Conservation (phyloP, 1,284 basidiomycete genomes). For the Trichosporon inkin region DNA sequence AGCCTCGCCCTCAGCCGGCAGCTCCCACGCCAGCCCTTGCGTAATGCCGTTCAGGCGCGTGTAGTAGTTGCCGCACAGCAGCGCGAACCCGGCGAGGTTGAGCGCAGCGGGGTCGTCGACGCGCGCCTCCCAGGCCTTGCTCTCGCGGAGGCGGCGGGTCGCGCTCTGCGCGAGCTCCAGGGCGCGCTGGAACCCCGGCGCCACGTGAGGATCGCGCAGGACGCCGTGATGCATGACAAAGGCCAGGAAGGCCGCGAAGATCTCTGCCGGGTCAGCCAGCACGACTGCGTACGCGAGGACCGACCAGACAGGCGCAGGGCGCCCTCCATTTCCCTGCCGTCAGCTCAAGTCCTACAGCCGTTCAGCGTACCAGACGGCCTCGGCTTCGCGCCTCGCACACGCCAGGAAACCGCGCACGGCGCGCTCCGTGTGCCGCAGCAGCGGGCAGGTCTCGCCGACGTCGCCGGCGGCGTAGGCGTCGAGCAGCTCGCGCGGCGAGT, state of each 20-base stretch:
- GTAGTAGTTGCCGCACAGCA: slow-evolving; percentile 28
- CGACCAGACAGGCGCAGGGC: slow-evolving; percentile 32
- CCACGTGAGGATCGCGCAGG: slow-evolving; percentile 27
- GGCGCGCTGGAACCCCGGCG: slow-evolving; percentile 21
- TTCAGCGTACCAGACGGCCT: slow-evolving; percentile 19
- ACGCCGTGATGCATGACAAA: slow-evolving; percentile 32
- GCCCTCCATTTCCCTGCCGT: slow-evolving; percentile 34
- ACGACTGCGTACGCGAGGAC: no score
- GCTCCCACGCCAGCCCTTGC: neutral
- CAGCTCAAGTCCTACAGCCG: neutral
- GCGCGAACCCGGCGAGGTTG: slow-evolving; percentile 33
- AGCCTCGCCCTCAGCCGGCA: slow-evolving; percentile 12
- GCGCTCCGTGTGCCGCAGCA: slow-evolving; percentile 30
- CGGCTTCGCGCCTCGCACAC: slow-evolving; percentile 32
- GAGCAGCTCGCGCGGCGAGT: neutral
- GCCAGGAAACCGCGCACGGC: slow-evolving; percentile 41
- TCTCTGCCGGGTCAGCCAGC: slow-evolving; percentile 18
- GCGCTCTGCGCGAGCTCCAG: slow-evolving; percentile 30
- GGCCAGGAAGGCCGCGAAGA: slow-evolving; percentile 36
- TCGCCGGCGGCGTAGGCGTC: slow-evolving; percentile 2
- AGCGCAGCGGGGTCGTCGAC: slow-evolving; percentile 20
- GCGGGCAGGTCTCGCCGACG: slow-evolving; percentile 31
- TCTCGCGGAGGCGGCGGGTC: slow-evolving; percentile 18
- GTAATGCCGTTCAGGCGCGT: slow-evolving; percentile 9
- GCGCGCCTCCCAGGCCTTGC: slow-evolving; percentile 34